A percentile compares a stretch with the other conserved stretches of the same genome.
These are phyloP conservation scores for Nemania bipapillata DNA, from an alignment of 2,329 filamentous ascomycete species.

Conservation along the genomic window DNA sequence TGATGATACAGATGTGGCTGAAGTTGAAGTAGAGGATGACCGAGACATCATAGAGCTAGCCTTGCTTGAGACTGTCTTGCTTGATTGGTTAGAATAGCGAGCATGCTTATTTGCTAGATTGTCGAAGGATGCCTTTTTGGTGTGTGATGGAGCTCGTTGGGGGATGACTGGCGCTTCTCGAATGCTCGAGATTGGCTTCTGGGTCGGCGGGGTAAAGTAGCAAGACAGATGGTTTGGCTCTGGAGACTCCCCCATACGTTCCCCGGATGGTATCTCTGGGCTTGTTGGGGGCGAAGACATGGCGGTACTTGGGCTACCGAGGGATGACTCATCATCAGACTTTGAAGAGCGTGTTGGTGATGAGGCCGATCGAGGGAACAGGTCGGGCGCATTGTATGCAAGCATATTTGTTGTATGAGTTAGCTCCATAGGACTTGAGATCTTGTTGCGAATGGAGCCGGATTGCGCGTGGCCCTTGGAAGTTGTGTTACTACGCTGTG, in stretches of 20 bases:
- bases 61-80: constrained; percentile 66
- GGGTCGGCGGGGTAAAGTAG: constrained; percentile 69
- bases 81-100: constrained; percentile 66
- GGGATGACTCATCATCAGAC: constrained; percentile 74
- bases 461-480: constrained; percentile 56
- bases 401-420: constrained; percentile 96
- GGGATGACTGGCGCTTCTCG: constrained; percentile 75
- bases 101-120: constrained; percentile 71
- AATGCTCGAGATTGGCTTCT: constrained; percentile 57
- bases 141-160: constrained; percentile 83
- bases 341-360: constrained; percentile 63
- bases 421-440: constrained; percentile 86
- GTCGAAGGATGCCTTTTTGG: constrained; percentile 82
- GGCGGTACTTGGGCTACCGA: constrained; percentile 68
- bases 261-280: constrained; percentile 70
- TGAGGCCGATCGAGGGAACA: constrained; percentile 64
- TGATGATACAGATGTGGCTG: constrained; percentile 61
- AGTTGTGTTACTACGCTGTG: constrained; percentile 62
- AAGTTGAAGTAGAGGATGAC: constrained; percentile 66
- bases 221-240: constrained; percentile 74
- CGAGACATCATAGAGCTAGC: constrained; percentile 67
- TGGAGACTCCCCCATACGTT: constrained; percentile 66
- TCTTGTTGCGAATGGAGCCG: constrained; percentile 72
- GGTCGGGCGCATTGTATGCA: constrained; percentile 91
- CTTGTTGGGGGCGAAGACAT: constrained; percentile 72